Evolutionary conservation across 306 rosid species (phyloP).

Genomic region (Geum urbanum): DNA sequence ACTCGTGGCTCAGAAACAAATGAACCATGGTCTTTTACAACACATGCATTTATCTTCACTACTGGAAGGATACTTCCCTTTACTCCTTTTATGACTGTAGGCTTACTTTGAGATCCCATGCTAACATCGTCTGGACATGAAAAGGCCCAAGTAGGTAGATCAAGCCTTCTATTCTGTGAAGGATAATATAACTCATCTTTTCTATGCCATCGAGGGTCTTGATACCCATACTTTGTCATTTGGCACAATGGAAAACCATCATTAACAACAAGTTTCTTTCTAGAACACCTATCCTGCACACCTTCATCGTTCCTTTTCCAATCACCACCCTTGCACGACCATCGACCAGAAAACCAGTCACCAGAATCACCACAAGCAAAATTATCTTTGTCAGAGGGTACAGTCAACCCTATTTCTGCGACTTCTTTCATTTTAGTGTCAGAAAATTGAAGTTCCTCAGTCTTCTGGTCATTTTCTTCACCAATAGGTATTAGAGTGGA

Average conservation of each 20-base stretch:
- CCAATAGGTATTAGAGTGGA: slow-evolving; percentile 35
- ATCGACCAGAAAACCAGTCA: slow-evolving; percentile 78
- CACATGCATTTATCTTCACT: slow-evolving; percentile 91
- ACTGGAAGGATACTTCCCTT: slow-evolving; percentile 85
- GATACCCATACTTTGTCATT: slow-evolving; percentile 83
- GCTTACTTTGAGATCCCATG: slow-evolving; percentile 55
- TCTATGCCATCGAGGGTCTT: slow-evolving; percentile 92
- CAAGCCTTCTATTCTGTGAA: slow-evolving; percentile 72
- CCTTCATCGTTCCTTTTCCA: slow-evolving; percentile 92
- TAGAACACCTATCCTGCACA: slow-evolving; percentile 57
- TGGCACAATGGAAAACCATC: slow-evolving; percentile 77
- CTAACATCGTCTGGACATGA: slow-evolving; percentile 60
- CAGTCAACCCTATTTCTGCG: slow-evolving; percentile 36
- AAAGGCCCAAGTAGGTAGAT: slow-evolving; percentile 91
- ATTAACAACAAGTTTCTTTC: slow-evolving; percentile 81
- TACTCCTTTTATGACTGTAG: slow-evolving; percentile 51
- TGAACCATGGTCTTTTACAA: slow-evolving; percentile 83
- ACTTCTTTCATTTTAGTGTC: slow-evolving; percentile 38
- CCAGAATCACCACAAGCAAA: slow-evolving; percentile 36
- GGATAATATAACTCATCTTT: slow-evolving; percentile 88
- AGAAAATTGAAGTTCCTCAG: slow-evolving; percentile 39
- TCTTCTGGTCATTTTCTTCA: slow-evolving; percentile 40
- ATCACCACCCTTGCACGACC: slow-evolving; percentile 99
- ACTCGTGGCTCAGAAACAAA: slow-evolving; percentile 70
- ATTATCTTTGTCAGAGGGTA: slow-evolving; percentile 54